Conservation (phyloP, 495 filamentous ascomycete genomes). For the Penicillium fimorum region DNA sequence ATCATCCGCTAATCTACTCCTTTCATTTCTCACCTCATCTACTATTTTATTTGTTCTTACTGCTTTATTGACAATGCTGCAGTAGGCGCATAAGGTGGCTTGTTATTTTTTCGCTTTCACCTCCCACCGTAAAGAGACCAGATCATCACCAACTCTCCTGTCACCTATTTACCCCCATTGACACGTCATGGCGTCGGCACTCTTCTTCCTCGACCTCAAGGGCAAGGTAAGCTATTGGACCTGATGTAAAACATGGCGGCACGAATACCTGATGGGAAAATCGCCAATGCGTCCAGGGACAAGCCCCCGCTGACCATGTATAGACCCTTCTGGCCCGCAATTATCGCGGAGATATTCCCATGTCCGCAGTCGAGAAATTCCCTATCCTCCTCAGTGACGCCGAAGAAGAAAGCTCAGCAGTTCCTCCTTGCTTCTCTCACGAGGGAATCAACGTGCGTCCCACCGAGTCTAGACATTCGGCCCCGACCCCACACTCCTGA, state of each 20-base stretch:
- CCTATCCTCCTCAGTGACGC: conserved; percentile 95
- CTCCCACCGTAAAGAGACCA: conserved; percentile 13
- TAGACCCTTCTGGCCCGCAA: conserved; percentile 98
- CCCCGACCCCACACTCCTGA: conserved; percentile 15
- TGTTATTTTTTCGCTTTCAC: conserved; percentile 10
- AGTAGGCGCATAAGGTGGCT: conserved; percentile 15
- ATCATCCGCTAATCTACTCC: conserved; percentile 4
- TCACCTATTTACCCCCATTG: conserved; percentile 19
- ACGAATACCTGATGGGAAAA: background rate
- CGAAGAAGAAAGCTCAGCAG: conserved; percentile 98
- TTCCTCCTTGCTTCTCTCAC: conserved; percentile 96
- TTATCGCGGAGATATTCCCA: conserved; percentile 98
- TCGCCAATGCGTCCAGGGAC: conserved; percentile 11
- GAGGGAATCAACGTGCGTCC: conserved; percentile 91
- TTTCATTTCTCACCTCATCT: conserved; percentile 5
- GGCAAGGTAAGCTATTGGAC: conserved; percentile 72
- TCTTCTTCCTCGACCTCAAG: conserved; percentile 99
- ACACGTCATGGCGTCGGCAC: conserved; percentile 83
- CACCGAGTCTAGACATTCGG: conserved; percentile 1
- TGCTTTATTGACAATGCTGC: conserved; percentile 12
- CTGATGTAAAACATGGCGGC: background rate
- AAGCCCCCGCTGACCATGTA: conserved; percentile 30
- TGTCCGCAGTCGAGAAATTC: conserved; percentile 99
- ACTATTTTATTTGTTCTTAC: conserved; percentile 2
- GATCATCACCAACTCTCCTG: conserved; percentile 14